Evolutionary conservation across 2,329 filamentous ascomycete species (phyloP).

Genomic region (Aspergillus sp.): DNA sequence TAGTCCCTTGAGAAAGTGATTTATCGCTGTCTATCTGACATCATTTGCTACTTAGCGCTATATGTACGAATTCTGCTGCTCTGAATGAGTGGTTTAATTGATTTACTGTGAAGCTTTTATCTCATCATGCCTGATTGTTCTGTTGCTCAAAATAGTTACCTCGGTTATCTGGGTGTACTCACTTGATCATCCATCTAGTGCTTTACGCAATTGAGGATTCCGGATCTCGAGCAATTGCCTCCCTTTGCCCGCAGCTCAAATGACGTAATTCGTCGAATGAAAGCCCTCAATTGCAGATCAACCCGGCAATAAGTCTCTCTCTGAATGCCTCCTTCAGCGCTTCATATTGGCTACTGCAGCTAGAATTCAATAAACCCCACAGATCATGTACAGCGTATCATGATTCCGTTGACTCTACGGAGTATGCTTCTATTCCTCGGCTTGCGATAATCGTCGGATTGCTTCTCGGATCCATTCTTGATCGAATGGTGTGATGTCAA

Average conservation of each 20-base stretch:
- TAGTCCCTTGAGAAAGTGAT: slow-evolving; percentile 27
- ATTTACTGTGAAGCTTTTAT: neutral
- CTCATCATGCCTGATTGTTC: neutral
- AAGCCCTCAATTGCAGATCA: neutral
- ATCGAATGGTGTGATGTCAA: neutral
- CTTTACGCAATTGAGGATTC: neutral
- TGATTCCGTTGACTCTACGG: no score
- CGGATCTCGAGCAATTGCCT: neutral
- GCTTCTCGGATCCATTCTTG: neutral
- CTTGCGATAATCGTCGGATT: neutral
- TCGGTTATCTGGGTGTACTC: neutral
- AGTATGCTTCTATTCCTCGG: neutral
- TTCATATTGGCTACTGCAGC: neutral
- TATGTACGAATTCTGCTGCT: slow-evolving; percentile 8
- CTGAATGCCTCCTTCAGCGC: neutral
- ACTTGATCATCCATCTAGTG: neutral
- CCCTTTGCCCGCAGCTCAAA: neutral
- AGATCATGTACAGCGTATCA: neutral
- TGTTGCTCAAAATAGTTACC: neutral
- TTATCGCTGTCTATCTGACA: neutral
- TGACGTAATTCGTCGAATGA: neutral
- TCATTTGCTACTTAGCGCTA: slow-evolving; percentile 19
- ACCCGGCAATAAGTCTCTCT: neutral
- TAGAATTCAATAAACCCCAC: neutral
- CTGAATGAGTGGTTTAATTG: neutral